These are phyloP conservation scores for Trichosanthes truncata DNA, from an alignment of 306 rosid species.

Conservation along the genomic window DNA sequence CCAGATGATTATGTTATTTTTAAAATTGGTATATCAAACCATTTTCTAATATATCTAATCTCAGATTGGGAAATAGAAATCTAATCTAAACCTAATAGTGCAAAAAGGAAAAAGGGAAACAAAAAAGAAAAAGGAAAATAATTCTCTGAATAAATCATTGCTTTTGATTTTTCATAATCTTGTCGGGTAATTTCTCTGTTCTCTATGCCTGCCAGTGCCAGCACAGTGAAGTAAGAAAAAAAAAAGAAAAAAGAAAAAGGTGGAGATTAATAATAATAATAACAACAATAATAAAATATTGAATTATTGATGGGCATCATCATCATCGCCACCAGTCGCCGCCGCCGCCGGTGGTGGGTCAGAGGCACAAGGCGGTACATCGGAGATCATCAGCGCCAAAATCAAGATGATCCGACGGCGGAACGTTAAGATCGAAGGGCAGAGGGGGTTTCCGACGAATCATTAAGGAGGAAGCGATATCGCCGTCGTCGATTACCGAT, in stretches of 20 bases:
- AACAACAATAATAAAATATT: slow-evolving; percentile 10
- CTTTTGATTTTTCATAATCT: slow-evolving; percentile 28
- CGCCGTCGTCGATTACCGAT: slow-evolving; percentile 56
- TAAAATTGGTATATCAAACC: not conserved
- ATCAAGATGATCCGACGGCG: slow-evolving; percentile 46
- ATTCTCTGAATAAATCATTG: slow-evolving; percentile 12
- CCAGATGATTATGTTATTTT: not conserved
- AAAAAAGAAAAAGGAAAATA: not conserved
- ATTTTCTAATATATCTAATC: not conserved
- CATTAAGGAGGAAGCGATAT: slow-evolving; percentile 26
- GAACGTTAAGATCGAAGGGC: slow-evolving; percentile 71
- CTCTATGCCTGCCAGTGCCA: slow-evolving; percentile 15
- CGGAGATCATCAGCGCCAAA: slow-evolving; percentile 33
- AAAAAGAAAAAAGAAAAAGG: slow-evolving; percentile 4
- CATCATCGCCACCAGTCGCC: slow-evolving; percentile 5
- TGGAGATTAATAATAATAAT: not conserved
- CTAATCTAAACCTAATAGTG: not conserved
- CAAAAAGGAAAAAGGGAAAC: not conserved
- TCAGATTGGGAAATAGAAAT: not conserved
- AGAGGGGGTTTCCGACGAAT: slow-evolving; percentile 25
- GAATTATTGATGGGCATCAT: slow-evolving; percentile 30
- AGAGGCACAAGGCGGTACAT: slow-evolving; percentile 71
- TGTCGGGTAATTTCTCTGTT: slow-evolving; percentile 28
- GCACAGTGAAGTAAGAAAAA: slow-evolving; percentile 12
- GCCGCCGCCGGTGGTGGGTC: slow-evolving; percentile 15